These are phyloP conservation scores for Cyclostephanos invisitatus DNA, from an alignment of 108 stramenopile species.

Conservation along the genomic window DNA sequence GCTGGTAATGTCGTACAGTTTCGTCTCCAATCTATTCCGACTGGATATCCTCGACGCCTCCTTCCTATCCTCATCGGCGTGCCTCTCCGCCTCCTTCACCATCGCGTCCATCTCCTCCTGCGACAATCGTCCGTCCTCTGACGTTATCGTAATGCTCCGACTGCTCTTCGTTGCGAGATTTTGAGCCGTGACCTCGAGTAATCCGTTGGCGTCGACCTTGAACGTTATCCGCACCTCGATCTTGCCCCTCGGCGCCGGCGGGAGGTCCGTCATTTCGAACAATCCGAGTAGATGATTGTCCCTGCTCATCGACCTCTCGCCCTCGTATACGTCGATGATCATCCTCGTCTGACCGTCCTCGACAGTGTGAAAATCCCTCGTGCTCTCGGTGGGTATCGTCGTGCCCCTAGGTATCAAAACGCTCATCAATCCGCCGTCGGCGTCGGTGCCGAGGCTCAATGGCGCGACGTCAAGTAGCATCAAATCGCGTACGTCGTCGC, in stretches of 20 bases:
- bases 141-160: constrained; percentile 96
- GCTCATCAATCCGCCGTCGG: constrained; percentile 92
- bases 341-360: constrained; percentile 93
- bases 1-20: constrained; percentile 91
- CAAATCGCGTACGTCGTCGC: constrained; percentile 78
- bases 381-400: constrained; percentile 89
- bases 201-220: constrained; percentile 96
- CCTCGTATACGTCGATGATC: constrained; percentile 95
- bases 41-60: constrained; percentile 87
- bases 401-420: constrained; percentile 85
- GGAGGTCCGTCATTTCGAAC: constrained; percentile 94
- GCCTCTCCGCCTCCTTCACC: constrained; percentile 92
- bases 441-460: constrained; percentile 91
- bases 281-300: constrained; percentile 94
- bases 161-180: constrained; percentile 94
- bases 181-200: constrained; percentile 92
- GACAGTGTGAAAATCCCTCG: constrained; percentile 51
- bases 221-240: constrained; percentile 97
- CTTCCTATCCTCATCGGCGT: constrained; percentile 87
- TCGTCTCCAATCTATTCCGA: constrained; percentile 91
- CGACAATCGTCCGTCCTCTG: constrained; percentile 93
- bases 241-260: constrained; percentile 92
- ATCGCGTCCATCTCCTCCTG: constrained; percentile 96
- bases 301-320: constrained; percentile 95
- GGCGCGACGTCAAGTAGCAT: constrained; percentile 94